Evolutionary conservation across 148 eudicot species (phyloP), one percentile per base, ranked within the genome.

Genomic region (Vaccinium macrocarpon): DNA sequence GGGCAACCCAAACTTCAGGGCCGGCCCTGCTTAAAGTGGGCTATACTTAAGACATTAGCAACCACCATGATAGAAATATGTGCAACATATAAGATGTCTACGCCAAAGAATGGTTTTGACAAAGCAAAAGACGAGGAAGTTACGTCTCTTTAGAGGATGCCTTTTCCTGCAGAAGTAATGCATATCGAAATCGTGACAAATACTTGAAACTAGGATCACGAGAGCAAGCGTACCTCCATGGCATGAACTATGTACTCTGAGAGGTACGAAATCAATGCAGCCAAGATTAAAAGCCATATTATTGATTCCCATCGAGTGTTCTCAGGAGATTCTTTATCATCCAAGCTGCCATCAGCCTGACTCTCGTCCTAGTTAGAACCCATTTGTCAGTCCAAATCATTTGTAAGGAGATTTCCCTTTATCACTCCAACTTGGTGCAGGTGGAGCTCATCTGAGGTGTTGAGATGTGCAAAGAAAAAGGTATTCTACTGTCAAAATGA

Each of bases 231-330:
- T 81, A 88, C 90, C 93, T 89, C 88, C 79, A 91, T 88, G 73
- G 93, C 89, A 84, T 87, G 78, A 35, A 90, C 90, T 12, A 91
- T 83, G 82, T 91, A 89, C 76, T 84, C 91, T 10, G 91, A 88
- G 74, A 91, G 83, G 56, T 81, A 77, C 13, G 93, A 87, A 48
- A 89, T 82, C 84, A 87, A 89, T 10, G 68, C 46, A 78, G 93
- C 89, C 84, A 91, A 82, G 16, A 89, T 78, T 25, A 57, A 32
- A 2, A 91, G 87, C 93, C 93, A 89, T 38, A 84, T 21, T 11
- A 91, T 87, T 42, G 93, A 86, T 84, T 88, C 93, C 89, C 91
- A 88, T 49, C 61, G 82, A 38, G 89, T 79, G 18, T 88, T 85
- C 51, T 85, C 89, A 14, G 93, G 90, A 15, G 61, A 29, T 74